Percentiles rank a stretch among this genome's conserved stretches.
These are phyloP conservation scores for Pseudohalonectria lignicola DNA, from an alignment of 2,329 filamentous ascomycete species.

Conservation along the genomic window DNA sequence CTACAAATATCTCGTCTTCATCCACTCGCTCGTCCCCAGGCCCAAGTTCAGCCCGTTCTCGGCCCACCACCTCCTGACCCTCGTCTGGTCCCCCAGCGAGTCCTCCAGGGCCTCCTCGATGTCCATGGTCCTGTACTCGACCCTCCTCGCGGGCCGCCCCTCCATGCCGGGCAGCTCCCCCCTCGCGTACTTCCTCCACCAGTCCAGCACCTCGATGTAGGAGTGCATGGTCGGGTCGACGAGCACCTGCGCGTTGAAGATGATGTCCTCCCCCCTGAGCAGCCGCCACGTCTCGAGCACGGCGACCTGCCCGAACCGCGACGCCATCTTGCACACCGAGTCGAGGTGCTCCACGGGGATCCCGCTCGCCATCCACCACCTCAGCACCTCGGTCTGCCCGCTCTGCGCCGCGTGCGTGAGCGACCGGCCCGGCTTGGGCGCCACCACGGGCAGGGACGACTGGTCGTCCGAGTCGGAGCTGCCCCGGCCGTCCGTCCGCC, in stretches of 20 bases:
- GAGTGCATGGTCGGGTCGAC: slow-evolving; percentile 82
- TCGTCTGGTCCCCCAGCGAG: slow-evolving; percentile 59
- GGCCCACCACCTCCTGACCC: slow-evolving; percentile 80
- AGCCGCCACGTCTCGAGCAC: slow-evolving; percentile 77
- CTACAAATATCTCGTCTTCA: slow-evolving; percentile 69
- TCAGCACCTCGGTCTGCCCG: slow-evolving; percentile 64
- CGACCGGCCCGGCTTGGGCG: slow-evolving; percentile 72
- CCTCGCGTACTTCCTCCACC: slow-evolving; percentile 70
- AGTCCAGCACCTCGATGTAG: slow-evolving; percentile 74
- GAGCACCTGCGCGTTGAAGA: slow-evolving; percentile 33
- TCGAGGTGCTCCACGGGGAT: slow-evolving; percentile 74
- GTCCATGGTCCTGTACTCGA: slow-evolving; percentile 91
- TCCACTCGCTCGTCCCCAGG: slow-evolving; percentile 79
- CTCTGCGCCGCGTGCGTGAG: slow-evolving; percentile 77
- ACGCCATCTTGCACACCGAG: slow-evolving; percentile 72
- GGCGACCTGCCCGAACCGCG: slow-evolving; percentile 71
- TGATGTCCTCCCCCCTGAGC: slow-evolving; percentile 49
- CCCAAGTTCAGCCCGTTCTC: slow-evolving; percentile 72
- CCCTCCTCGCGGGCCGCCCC: slow-evolving; percentile 50
- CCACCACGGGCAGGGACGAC: slow-evolving; percentile 30
- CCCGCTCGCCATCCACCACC: slow-evolving; percentile 79
- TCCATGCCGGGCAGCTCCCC: slow-evolving; percentile 43
- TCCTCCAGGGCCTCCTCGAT: slow-evolving; percentile 93
- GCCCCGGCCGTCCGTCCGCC: not conserved
- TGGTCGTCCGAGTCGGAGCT: not conserved